These are phyloP conservation scores for Claviceps sp. DNA, from an alignment of 2,329 filamentous ascomycete genomes.

Conservation along the genomic window DNA sequence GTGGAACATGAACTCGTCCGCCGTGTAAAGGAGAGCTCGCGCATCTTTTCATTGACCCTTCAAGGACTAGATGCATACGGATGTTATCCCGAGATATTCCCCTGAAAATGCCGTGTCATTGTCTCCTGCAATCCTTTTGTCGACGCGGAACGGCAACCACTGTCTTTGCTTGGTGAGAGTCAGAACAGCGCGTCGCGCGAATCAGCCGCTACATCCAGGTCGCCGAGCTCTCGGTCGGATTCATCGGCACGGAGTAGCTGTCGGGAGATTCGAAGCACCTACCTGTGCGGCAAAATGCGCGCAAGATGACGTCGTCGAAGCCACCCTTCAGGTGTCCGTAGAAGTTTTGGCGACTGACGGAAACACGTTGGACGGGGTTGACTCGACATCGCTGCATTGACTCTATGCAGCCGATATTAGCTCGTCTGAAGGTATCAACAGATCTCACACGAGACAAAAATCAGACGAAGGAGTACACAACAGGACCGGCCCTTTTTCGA, in stretches of 20 bases:
- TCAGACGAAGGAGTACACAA: neutral
- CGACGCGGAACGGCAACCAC: neutral
- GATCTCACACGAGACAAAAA: neutral
- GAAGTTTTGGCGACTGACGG: slow-evolving; percentile 32
- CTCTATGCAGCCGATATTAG: neutral
- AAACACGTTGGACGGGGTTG: too few relatives aligned
- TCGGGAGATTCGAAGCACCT: slow-evolving; percentile 34
- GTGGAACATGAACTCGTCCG: too few relatives aligned
- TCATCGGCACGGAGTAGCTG: slow-evolving; percentile 14
- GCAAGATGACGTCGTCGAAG: slow-evolving; percentile 41
- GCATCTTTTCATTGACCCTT: too few relatives aligned
- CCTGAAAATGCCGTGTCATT: too few relatives aligned
- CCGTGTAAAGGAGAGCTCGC: too few relatives aligned
- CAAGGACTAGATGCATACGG: too few relatives aligned
- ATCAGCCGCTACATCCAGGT: neutral
- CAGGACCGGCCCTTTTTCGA: slow-evolving; percentile 33
- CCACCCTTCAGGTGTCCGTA: slow-evolving; percentile 40
- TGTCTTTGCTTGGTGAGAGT: neutral
- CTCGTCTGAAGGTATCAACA: neutral
- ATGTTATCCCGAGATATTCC: too few relatives aligned
- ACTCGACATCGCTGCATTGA: too few relatives aligned
- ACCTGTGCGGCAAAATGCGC: slow-evolving; percentile 27
- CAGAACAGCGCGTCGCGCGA: neutral
- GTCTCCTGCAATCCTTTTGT: too few relatives aligned
- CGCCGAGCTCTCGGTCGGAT: neutral